These are phyloP conservation scores for Aspergillus olivimuriae DNA, from an alignment of 495 filamentous ascomycete genomes.

Conservation along the genomic window DNA sequence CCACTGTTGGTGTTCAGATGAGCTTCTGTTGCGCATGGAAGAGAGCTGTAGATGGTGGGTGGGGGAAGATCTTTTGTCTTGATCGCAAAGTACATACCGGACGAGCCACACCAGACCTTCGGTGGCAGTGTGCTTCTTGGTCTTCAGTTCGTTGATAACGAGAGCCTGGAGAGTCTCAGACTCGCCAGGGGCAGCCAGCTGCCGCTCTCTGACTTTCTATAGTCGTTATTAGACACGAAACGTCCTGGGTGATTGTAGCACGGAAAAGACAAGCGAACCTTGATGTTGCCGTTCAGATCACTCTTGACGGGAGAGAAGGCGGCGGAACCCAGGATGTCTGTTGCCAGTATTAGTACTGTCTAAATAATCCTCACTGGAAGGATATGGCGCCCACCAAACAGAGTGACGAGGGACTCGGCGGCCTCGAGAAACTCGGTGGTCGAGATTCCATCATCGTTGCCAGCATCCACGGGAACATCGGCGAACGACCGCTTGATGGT, in stretches of 20 bases:
- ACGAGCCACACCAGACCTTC: slow-evolving; percentile 90
- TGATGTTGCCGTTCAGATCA: slow-evolving; percentile 87
- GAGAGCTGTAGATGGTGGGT: slow-evolving; percentile 1
- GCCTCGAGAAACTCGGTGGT: slow-evolving; percentile 91
- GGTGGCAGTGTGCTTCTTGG: slow-evolving; percentile 74
- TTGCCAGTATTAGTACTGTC: background rate
- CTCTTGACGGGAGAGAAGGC: slow-evolving; percentile 85
- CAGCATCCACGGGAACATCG: slow-evolving; percentile 67
- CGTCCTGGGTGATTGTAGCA: slow-evolving; percentile 5
- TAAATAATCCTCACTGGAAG: background rate
- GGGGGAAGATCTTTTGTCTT: slow-evolving; percentile 5
- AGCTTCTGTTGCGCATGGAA: no score
- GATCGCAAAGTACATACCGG: slow-evolving; percentile 55
- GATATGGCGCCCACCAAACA: slow-evolving; percentile 71
- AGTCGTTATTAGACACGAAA: slow-evolving; percentile 6
- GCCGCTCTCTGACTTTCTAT: slow-evolving; percentile 87
- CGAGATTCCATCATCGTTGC: slow-evolving; percentile 66
- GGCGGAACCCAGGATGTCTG: slow-evolving; percentile 73
- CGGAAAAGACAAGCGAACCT: slow-evolving; percentile 46
- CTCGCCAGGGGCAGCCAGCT: slow-evolving; percentile 66
- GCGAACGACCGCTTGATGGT: slow-evolving; percentile 75
- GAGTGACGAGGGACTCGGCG: slow-evolving; percentile 70
- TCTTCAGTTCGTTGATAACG: slow-evolving; percentile 77
- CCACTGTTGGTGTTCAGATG: slow-evolving; percentile 65
- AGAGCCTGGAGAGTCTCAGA: slow-evolving; percentile 79